Percentiles rank a stretch among this genome's conserved stretches.
Evolutionary conservation across 2,329 filamentous ascomycete genomes (phyloP).

Genomic region (Zymoseptoria passerinii): DNA sequence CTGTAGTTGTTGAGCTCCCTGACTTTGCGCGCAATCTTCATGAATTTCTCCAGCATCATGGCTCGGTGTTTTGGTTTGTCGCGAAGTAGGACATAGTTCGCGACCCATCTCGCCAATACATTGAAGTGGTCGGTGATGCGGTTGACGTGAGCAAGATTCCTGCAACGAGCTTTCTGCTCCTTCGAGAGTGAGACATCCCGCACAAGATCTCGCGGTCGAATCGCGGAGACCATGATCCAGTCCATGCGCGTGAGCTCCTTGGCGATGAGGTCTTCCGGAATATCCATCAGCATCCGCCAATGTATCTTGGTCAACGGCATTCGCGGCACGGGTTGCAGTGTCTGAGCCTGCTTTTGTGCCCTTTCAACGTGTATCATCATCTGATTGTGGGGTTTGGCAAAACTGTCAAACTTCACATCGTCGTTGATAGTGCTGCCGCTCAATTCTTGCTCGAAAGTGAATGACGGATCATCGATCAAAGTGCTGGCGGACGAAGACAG

Average conservation of each 20-base stretch:
- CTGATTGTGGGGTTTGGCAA: slow-evolving; percentile 29
- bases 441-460: slow-evolving; percentile 23
- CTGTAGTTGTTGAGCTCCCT: slow-evolving; percentile 96
- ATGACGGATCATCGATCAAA: slow-evolving; percentile 28
- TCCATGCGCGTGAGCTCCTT: slow-evolving; percentile 91
- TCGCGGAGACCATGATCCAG: slow-evolving; percentile 96
- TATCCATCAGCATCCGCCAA: slow-evolving; percentile 85
- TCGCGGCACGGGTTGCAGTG: slow-evolving; percentile 60
- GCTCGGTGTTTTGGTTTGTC: slow-evolving; percentile 95
- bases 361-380: slow-evolving; percentile 62
- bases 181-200: slow-evolving; percentile 68
- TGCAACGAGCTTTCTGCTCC: slow-evolving; percentile 48
- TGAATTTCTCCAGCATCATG: slow-evolving; percentile 88
- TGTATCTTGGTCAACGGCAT: slow-evolving; percentile 72
- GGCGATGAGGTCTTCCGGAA: slow-evolving; percentile 74
- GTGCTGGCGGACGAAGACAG: slow-evolving; percentile 27
- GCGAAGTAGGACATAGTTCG: slow-evolving; percentile 59
- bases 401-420: slow-evolving; percentile 23
- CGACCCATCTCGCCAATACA: slow-evolving; percentile 48
- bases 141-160: slow-evolving; percentile 77
- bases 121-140: slow-evolving; percentile 83
- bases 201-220: slow-evolving; percentile 84
- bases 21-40: slow-evolving; percentile 75
- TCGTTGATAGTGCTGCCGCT: slow-evolving; percentile 24
- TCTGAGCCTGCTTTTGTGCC: slow-evolving; percentile 69